Base-by-base conservation (phyloP, 2,329 filamentous ascomycete genomes). In the Peltaster fructicola region DNA sequence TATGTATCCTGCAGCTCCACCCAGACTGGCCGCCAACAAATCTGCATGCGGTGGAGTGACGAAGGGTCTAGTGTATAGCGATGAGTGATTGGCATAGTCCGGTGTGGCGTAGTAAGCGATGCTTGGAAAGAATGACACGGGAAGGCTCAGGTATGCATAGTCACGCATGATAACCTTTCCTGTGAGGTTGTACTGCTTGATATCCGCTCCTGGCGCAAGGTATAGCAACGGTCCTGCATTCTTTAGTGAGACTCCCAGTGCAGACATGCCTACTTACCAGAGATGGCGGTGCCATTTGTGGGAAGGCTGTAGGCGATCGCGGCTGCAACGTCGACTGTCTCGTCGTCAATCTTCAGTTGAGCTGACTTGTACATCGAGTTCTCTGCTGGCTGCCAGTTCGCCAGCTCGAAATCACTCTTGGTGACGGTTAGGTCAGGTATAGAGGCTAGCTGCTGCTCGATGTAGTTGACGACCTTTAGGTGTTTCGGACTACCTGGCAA, bases 131-230 rank as follows among this genome's bases (percentile, higher is more conserved):
- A 28, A n/a, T 9, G 10, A 14, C 8, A n/a, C 14, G 11, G 26
- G 26, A 9, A 28, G 8, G 20, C 13, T 12, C 5, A 24, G 14
- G 7, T 10, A 11, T 4, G 13, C 14, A 17, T 24, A 28, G 15
- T 28, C 26, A 11, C 26, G 20, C 20, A 28, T 14, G 9, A 28
- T n/a, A 10, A 28, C 15, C 15, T 28, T 28, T 7, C 26, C 26
- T 13, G 14, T 23, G 5, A 28, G 9, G 14, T 28, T 21, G 14
- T 23, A 12, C 5, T 11, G 14, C 7, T 20, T 18, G n/a, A 28
- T 15, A 17, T 28, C 24, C 14, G n/a, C 26, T n/a, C 14, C 14
- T 23, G 20, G 21, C 12, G 8, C 12, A 11, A 23, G 15, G 15
- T 28, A 24, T 12, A 24, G 14, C 8, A 28, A 14, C 16, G 8